Conservation (phyloP, 1,284 basidiomycete genomes). For the Coniferiporia sulphurascens region DNA sequence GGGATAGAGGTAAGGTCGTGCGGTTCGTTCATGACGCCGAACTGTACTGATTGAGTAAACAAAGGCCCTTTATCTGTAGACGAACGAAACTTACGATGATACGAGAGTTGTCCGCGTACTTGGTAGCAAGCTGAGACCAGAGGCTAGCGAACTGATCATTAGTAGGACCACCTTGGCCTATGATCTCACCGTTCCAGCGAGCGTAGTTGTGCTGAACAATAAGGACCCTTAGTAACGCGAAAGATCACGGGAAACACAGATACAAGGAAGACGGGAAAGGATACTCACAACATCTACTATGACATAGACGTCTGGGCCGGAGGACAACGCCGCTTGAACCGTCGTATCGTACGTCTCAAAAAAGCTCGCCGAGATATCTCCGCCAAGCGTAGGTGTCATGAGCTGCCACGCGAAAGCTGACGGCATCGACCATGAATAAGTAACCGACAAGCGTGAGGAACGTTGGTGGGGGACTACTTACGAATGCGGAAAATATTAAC, state of each 20-base stretch:
- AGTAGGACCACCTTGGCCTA: constrained; percentile 33
- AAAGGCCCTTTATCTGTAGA: not conserved
- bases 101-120: constrained; percentile 28
- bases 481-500: constrained; percentile 22
- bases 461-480: not conserved
- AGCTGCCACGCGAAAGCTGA: constrained; percentile 32
- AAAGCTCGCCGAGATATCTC: constrained; percentile 27
- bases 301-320: constrained; percentile 25
- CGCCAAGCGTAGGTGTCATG: constrained; percentile 26
- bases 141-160: constrained; percentile 28
- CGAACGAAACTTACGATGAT: constrained; percentile 27
- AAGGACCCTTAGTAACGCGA: not conserved
- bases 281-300: constrained; percentile 30
- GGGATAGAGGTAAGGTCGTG: constrained; percentile 21
- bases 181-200: constrained; percentile 22
- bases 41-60: constrained; percentile 6
- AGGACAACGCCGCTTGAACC: constrained; percentile 26
- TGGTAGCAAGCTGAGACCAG: constrained; percentile 32
- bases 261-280: not conserved
- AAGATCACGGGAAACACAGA: not conserved
- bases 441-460: not conserved
- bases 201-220: constrained; percentile 32
- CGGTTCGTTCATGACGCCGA: constrained; percentile 24
- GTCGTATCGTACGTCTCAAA: constrained; percentile 21
- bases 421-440: not conserved